Base-by-base conservation (phyloP, 148 eudicot genomes). In the Chenopodium album region DNA sequence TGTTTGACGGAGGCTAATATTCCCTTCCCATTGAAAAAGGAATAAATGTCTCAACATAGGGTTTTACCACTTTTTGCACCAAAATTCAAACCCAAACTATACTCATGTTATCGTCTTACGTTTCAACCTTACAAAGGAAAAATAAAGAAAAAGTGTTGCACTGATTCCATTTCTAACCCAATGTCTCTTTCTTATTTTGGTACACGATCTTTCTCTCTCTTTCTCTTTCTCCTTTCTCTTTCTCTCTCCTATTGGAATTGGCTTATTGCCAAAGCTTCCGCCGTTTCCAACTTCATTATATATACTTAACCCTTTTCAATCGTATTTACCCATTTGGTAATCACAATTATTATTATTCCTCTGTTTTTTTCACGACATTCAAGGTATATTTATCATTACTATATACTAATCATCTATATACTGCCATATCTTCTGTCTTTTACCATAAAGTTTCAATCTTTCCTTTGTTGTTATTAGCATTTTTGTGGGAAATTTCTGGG, bases 101-200 rank as follows among this genome's bases (percentile, higher is more conserved):
- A 26, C 50, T 68, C 69, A 26, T 23, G 4, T 76, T 20, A 20
- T 23, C 2, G 14, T 34, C 29, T 63, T 80, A 65, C 22, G 20
- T 54, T 72, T 50, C 34, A 68, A 4, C 44, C 41, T 52, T 7
- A 19, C 17, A n/a, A 5, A 28, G n/a, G 14, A 65, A 46, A 74
- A 14, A 16, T 5, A 73, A 12, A 4, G 9, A 12, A 41, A 64
- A 41, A n/a, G 75, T 52, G 75, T 41, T 41, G 44, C 44, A 41
- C 68, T 75, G 10, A 70, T 71, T 32, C 56, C 76, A 78, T 63
- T n/a, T 22, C 78, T 63, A 77, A 80, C 46, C 67, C 76, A 71
- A 80, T 52, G 66, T 73, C 71, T 44, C 22, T 85, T 80, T 66
- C 78, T 63, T 81, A 81, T 66, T 14, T 85, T 81, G 77, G 16